Conservation (phyloP, 495 filamentous ascomycete species). For the Aspergillus heteromorphus region DNA sequence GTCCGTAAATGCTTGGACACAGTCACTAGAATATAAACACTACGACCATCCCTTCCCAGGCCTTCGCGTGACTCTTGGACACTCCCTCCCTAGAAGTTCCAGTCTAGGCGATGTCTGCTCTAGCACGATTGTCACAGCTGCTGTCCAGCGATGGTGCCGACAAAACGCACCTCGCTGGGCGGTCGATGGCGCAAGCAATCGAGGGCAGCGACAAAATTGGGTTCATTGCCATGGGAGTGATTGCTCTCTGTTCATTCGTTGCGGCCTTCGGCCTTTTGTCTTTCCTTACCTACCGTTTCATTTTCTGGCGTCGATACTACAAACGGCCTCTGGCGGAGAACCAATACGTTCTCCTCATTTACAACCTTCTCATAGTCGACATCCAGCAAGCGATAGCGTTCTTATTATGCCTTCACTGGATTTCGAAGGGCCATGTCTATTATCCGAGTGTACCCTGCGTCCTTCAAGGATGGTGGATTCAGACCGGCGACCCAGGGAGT, state of each 20-base stretch:
- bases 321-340: constrained; percentile 43
- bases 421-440: constrained; percentile 43
- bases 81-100: background rate
- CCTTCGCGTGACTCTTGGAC: background rate
- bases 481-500: constrained; percentile 61
- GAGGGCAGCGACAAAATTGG: constrained; percentile 29
- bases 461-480: constrained; percentile 66
- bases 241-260: constrained; percentile 52
- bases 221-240: constrained; percentile 51
- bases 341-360: constrained; percentile 69
- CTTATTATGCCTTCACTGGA: constrained; percentile 57
- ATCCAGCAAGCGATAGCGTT: constrained; percentile 67
- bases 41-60: background rate
- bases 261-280: constrained; percentile 46
- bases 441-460: constrained; percentile 57
- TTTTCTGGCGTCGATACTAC: constrained; percentile 50
- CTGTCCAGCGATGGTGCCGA: background rate
- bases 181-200: background rate
- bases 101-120: background rate
- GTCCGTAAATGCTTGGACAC: too few relatives aligned
- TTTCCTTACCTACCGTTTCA: constrained; percentile 53
- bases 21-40: background rate
- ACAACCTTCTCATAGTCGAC: constrained; percentile 68
- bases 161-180: background rate
- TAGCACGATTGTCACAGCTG: background rate